Percentiles rank a stretch among this genome's conserved stretches.
Evolutionary conservation across 2,329 filamentous ascomycete species (phyloP).

Genomic region (Zymoseptoria crescenta): DNA sequence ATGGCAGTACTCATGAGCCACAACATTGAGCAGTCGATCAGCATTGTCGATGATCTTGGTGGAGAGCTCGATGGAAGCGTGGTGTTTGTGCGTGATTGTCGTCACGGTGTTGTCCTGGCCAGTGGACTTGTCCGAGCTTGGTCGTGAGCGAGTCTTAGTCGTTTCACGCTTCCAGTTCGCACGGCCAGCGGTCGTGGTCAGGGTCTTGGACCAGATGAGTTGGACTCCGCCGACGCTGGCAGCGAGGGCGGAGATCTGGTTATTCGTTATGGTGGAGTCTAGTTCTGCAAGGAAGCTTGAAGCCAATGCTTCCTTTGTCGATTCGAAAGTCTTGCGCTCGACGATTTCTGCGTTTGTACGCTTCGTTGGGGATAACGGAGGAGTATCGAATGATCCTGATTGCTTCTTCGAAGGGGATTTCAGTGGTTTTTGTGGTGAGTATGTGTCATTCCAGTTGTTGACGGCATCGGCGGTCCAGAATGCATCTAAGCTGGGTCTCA

Average conservation of each 20-base stretch:
- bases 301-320: slow-evolving; percentile 55
- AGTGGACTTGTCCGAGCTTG: slow-evolving; percentile 9
- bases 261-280: slow-evolving; percentile 56
- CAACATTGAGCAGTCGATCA: slow-evolving; percentile 71
- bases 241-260: slow-evolving; percentile 52
- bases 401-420: slow-evolving; percentile 31
- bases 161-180: slow-evolving; percentile 44
- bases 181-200: slow-evolving; percentile 68
- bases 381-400: slow-evolving; percentile 17
- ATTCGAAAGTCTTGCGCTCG: slow-evolving; percentile 54
- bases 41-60: slow-evolving; percentile 78
- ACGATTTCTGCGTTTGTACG: slow-evolving; percentile 28
- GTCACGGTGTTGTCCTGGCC: slow-evolving; percentile 2
- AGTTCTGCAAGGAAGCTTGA: slow-evolving; percentile 58
- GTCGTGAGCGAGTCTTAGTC: slow-evolving; percentile 27
- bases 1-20: slow-evolving; percentile 97
- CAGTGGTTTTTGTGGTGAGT: slow-evolving; percentile 46
- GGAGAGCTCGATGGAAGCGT: slow-evolving; percentile 77
- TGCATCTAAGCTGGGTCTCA: slow-evolving; percentile 46
- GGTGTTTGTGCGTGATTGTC: slow-evolving; percentile 31
- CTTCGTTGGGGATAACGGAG: slow-evolving; percentile 33
- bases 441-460: slow-evolving; percentile 57
- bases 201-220: slow-evolving; percentile 67
- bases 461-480: slow-evolving; percentile 55
- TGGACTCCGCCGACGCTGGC: slow-evolving; percentile 60